These are phyloP conservation scores for Plasmodium gonderi DNA, from an alignment of 169 alveolate genomes.

Conservation along the genomic window DNA sequence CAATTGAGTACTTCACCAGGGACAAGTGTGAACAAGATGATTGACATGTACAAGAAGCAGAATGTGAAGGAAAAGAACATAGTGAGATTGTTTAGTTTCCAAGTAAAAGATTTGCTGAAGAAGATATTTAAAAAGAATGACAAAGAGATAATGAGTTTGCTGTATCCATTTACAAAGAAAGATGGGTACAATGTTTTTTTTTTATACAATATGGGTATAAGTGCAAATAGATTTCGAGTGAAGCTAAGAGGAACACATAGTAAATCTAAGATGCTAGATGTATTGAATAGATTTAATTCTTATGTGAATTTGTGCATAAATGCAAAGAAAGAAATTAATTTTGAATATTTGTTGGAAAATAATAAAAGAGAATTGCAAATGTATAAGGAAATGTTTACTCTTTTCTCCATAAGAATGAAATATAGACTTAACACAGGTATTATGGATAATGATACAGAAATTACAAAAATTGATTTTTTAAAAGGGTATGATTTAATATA, in stretches of 20 bases:
- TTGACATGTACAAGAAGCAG: conserved; percentile 76
- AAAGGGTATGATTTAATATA: conserved; percentile 75
- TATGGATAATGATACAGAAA: conserved; percentile 80
- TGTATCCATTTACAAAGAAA: conserved; percentile 82
- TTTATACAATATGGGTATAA: conserved; percentile 86
- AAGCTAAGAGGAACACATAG: conserved; percentile 69
- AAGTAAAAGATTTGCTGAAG: conserved; percentile 82
- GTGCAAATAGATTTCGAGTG: conserved; percentile 84
- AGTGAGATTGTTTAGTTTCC: conserved; percentile 88
- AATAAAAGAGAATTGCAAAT: conserved; percentile 77
- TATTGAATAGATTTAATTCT: conserved; percentile 78
- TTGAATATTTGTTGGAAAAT: conserved; percentile 78
- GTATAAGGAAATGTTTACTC: conserved; percentile 34
- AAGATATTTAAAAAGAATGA: conserved; percentile 83
- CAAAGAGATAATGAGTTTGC: conserved; percentile 79
- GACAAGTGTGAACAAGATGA: conserved; percentile 50
- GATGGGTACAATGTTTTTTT: conserved; percentile 81
- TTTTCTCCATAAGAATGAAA: conserved; percentile 53
- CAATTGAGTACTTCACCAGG: conserved; percentile 30
- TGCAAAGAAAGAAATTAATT: conserved; percentile 79
- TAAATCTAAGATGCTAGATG: conserved; percentile 73
- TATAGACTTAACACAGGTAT: conserved; percentile 28
- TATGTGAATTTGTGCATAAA: conserved; percentile 83
- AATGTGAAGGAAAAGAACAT: conserved; percentile 81
- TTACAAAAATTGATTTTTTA: conserved; percentile 80